Evolutionary conservation across 164 flowering plant species (phyloP).

Genomic region (Dillenia suffruticosa): DNA sequence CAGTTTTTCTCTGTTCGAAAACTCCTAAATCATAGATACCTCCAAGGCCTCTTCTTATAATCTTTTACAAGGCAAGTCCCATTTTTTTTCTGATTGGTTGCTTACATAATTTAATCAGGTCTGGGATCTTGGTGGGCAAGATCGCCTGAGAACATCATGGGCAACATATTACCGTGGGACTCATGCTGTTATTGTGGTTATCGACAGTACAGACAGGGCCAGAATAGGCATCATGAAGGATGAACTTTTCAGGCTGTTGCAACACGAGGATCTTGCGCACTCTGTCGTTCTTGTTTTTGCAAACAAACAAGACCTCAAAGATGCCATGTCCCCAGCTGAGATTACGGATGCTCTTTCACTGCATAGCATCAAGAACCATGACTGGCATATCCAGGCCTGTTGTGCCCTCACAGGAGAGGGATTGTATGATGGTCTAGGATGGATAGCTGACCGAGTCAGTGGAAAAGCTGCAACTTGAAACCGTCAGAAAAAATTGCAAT

Average conservation of each 20-base stretch:
- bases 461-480: slow-evolving; percentile 60
- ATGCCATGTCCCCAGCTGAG: slow-evolving; percentile 92
- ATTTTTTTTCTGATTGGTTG: slow-evolving; percentile 3
- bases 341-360: slow-evolving; percentile 87
- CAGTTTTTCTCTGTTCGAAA: too few species aligned
- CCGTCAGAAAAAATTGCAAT: too few species aligned
- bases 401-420: slow-evolving; percentile 90
- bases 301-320: slow-evolving; percentile 89
- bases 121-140: slow-evolving; percentile 97
- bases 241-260: slow-evolving; percentile 79
- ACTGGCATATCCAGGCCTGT: slow-evolving; percentile 96
- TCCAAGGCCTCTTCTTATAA: too few species aligned
- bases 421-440: slow-evolving; percentile 80
- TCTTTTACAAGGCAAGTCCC: too few species aligned
- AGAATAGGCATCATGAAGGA: slow-evolving; percentile 87
- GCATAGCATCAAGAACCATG: slow-evolving; percentile 88
- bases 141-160: slow-evolving; percentile 90
- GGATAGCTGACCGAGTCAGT: slow-evolving; percentile 79
- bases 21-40: too few species aligned
- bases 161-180: slow-evolving; percentile 96
- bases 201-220: slow-evolving; percentile 93
- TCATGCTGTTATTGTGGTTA: slow-evolving; percentile 83
- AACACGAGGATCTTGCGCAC: slow-evolving; percentile 74
- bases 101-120: slow-evolving; percentile 38
- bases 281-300: slow-evolving; percentile 80